Conservation (phyloP, 305 asterid genomes). For the Fraxinus albicans region DNA sequence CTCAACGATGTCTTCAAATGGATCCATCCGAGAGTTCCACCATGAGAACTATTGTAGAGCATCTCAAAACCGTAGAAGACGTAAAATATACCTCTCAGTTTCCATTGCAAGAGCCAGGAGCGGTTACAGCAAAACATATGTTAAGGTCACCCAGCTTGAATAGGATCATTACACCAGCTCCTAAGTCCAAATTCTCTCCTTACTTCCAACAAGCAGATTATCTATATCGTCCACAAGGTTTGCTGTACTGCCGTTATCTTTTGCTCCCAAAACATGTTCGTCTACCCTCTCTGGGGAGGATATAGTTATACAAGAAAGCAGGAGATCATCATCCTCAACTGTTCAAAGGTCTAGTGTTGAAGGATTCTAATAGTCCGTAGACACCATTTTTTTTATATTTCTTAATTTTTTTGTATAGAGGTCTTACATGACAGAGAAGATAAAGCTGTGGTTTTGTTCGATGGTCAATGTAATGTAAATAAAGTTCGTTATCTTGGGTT, state of each 20-base stretch:
- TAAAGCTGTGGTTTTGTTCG: slow-evolving; percentile 27
- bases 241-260: slow-evolving; percentile 46
- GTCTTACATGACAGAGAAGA: slow-evolving; percentile 48
- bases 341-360: slow-evolving; percentile 62
- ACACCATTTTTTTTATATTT: slow-evolving; percentile 34
- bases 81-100: slow-evolving; percentile 80
- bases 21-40: slow-evolving; percentile 97
- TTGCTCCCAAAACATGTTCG: slow-evolving; percentile 65
- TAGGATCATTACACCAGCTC: slow-evolving; percentile 54
- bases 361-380: slow-evolving; percentile 65
- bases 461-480: slow-evolving; percentile 41
- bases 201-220: slow-evolving; percentile 47
- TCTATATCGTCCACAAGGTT: slow-evolving; percentile 42
- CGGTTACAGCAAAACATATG: slow-evolving; percentile 64
- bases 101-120: slow-evolving; percentile 85
- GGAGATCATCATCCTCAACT: slow-evolving; percentile 57
- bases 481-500: slow-evolving; percentile 23
- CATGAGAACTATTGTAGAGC: slow-evolving; percentile 84
- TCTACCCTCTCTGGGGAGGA: slow-evolving; percentile 55
- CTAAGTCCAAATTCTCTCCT: slow-evolving; percentile 50
- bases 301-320: slow-evolving; percentile 56
- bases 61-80: slow-evolving; percentile 74
- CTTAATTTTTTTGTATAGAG: slow-evolving; percentile 32
- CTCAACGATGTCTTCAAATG: slow-evolving; percentile 81
- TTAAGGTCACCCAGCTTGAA: slow-evolving; percentile 77